Conservation (phyloP, 345 rosid genomes). For the Eucalyptus pumila region DNA sequence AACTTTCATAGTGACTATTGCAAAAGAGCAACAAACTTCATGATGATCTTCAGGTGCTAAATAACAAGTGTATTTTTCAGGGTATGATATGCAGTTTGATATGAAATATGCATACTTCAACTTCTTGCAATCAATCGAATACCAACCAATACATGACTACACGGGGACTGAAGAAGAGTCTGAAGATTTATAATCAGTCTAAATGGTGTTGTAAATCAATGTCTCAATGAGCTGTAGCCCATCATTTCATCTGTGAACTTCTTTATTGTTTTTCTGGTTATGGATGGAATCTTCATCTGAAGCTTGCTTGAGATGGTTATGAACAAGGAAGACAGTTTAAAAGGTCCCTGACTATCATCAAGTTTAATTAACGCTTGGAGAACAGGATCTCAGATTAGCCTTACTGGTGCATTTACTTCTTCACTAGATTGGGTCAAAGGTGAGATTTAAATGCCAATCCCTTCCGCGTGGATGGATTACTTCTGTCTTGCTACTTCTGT, state of each 20-base stretch:
- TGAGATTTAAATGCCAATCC: not conserved
- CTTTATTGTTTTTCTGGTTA: not conserved
- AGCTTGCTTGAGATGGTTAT: not conserved
- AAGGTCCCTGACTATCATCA: not conserved
- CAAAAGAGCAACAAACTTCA: not conserved
- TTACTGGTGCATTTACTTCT: not conserved
- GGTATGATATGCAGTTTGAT: slow-evolving; percentile 84
- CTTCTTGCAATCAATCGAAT: slow-evolving; percentile 56
- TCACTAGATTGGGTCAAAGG: not conserved
- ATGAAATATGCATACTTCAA: slow-evolving; percentile 79
- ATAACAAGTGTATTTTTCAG: slow-evolving; percentile 16
- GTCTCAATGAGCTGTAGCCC: not conserved
- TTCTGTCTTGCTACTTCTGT: not conserved
- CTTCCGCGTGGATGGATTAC: not conserved
- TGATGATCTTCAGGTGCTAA: not conserved
- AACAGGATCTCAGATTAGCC: not conserved
- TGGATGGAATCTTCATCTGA: not conserved
- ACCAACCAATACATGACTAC: not conserved
- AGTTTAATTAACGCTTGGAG: not conserved
- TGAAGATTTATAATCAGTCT: not conserved
- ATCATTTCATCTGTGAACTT: not conserved
- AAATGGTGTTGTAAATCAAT: not conserved
- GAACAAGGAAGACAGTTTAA: not conserved
- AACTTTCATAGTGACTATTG: not conserved
- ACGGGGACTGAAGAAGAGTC: not conserved